These are phyloP conservation scores for Amniculicola lignicola DNA, from an alignment of 495 filamentous ascomycete species.

Conservation along the genomic window DNA sequence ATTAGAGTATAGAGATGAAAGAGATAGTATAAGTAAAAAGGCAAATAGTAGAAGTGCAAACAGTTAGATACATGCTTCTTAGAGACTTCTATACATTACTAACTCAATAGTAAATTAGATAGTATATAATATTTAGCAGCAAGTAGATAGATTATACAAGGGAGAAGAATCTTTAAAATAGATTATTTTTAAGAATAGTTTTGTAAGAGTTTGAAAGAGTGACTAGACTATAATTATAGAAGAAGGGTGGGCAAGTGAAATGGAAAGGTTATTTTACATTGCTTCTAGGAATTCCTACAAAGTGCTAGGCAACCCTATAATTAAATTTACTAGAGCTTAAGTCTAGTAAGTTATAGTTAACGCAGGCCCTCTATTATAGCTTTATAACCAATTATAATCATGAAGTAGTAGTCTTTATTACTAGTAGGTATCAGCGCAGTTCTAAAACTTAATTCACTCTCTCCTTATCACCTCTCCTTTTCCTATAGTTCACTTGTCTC, in stretches of 20 bases:
- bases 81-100: background rate
- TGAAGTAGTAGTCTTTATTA: conserved; percentile 1
- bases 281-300: background rate
- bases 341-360: background rate
- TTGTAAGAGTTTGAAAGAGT: background rate
- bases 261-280: background rate
- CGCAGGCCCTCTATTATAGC: background rate
- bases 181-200: background rate
- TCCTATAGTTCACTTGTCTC: background rate
- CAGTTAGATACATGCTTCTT: background rate
- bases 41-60: background rate
- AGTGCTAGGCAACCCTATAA: background rate
- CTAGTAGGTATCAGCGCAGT: background rate
- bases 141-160: background rate
- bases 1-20: background rate
- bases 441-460: conserved; percentile 1
- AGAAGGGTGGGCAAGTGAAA: background rate
- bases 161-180: background rate
- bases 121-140: conserved; percentile 1
- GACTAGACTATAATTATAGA: background rate
- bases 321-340: background rate
- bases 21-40: background rate
- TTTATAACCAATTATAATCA: background rate
- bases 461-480: background rate
- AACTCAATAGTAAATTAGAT: background rate